Evolutionary conservation across 2,329 filamentous ascomycete genomes (phyloP).

Genomic region (Oidium heveae): DNA sequence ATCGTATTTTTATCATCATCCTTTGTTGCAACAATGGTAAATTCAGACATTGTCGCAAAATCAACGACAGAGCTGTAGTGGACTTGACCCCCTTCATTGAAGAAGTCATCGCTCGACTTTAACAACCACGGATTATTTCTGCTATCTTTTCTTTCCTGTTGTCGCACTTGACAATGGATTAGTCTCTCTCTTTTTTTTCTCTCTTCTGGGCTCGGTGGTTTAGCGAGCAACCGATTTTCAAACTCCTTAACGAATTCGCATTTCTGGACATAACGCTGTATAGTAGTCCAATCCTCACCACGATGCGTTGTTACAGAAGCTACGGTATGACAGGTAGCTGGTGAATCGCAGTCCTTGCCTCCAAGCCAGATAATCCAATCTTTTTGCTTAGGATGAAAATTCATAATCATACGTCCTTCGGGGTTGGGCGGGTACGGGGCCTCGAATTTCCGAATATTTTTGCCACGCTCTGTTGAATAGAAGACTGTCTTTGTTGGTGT

Average conservation of each 20-base stretch:
- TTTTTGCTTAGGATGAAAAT: conserved; percentile 64
- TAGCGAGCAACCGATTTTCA: conserved; percentile 19
- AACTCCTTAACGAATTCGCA: conserved; percentile 65
- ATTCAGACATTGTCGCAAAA: conserved; percentile 91
- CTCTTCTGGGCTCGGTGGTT: conserved; percentile 15
- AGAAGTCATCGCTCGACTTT: conserved; percentile 56
- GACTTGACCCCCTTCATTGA: conserved; percentile 33
- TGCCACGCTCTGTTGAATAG: conserved; percentile 61
- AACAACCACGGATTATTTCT: conserved; percentile 39
- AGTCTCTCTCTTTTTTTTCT: conserved; percentile 18
- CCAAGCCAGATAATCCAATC: conserved; percentile 90
- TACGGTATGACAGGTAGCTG: conserved; percentile 37
- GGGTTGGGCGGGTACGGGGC: conserved; percentile 29
- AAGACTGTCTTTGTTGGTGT: conserved; percentile 40
- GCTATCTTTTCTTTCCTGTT: conserved; percentile 37
- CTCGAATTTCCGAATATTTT: conserved; percentile 47
- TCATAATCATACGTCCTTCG: conserved; percentile 26
- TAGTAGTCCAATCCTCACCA: conserved; percentile 54
- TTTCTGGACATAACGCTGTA: conserved; percentile 48
- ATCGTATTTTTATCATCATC: conserved; percentile 39
- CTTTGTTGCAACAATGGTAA: conserved; percentile 65
- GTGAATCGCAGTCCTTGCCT: conserved; percentile 33
- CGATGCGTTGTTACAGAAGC: conserved; percentile 60
- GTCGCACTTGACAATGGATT: conserved; percentile 35
- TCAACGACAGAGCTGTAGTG: conserved; percentile 49